Evolutionary conservation across 805 yeast species (phyloP).

Genomic region (Sugiyamaella boreocaroliniensis): DNA sequence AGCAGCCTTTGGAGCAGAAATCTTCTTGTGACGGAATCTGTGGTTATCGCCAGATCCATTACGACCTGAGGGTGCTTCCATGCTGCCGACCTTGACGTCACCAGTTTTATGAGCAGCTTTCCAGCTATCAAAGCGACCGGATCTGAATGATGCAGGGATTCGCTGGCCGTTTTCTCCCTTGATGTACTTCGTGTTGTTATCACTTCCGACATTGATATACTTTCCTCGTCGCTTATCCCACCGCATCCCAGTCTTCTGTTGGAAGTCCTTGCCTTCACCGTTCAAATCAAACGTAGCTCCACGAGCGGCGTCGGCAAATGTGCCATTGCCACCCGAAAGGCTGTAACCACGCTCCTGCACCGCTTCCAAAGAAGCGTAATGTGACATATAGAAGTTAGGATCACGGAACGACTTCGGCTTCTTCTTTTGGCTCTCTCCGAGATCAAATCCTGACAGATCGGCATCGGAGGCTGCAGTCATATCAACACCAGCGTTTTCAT

Average conservation of each 20-base stretch:
- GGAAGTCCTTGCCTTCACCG: conserved; percentile 66
- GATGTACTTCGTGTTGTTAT: conserved; percentile 62
- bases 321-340: conserved; percentile 35
- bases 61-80: conserved; percentile 36
- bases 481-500: conserved; percentile 38
- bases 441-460: conserved; percentile 34
- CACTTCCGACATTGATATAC: conserved; percentile 70
- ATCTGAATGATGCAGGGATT: conserved; percentile 83
- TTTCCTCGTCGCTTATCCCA: conserved; percentile 95
- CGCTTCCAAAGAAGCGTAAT: conserved; percentile 75
- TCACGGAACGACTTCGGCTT: conserved; percentile 58
- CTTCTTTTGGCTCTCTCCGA: conserved; percentile 33
- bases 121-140: conserved; percentile 94
- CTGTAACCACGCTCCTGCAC: conserved; percentile 76
- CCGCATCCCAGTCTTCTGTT: conserved; percentile 58
- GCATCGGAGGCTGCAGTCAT: conserved; percentile 11
- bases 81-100: conserved; percentile 47
- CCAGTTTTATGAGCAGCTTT: conserved; percentile 55
- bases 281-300: conserved; percentile 79
- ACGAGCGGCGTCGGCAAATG: conserved; percentile 80
- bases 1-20: conserved; percentile 82
- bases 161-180: conserved; percentile 91
- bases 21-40: conserved; percentile 64
- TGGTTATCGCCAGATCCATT: conserved; percentile 26
- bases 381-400: conserved; percentile 73